Evolutionary conservation across 495 filamentous ascomycete genomes (phyloP).

Genomic region (Platismatia glauca): DNA sequence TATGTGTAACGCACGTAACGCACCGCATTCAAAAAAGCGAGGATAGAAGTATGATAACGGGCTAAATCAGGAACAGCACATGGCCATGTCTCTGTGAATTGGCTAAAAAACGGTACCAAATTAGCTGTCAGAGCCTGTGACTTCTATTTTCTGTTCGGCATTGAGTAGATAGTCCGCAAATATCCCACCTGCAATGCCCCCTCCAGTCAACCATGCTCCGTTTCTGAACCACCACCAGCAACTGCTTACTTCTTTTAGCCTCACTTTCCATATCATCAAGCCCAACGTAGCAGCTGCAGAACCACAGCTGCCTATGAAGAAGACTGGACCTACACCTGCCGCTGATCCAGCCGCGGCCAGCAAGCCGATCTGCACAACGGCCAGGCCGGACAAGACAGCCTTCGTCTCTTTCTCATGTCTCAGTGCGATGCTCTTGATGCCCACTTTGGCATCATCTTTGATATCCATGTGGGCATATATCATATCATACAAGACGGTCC

Average conservation of each 20-base stretch:
- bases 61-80: background rate
- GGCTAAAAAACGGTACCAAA: background rate
- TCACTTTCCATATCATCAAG: slow-evolving; percentile 82
- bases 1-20: slow-evolving; percentile 4
- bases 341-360: slow-evolving; percentile 67
- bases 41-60: slow-evolving; percentile 16
- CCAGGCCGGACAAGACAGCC: slow-evolving; percentile 67
- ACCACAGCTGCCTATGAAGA: slow-evolving; percentile 77
- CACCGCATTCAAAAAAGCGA: too few relatives aligned
- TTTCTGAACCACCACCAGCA: slow-evolving; percentile 98
- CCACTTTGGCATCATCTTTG: slow-evolving; percentile 81
- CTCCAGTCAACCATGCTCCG: slow-evolving; percentile 60
- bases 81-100: background rate
- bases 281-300: slow-evolving; percentile 67
- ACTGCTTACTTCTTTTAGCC: slow-evolving; percentile 69
- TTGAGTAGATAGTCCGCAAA: slow-evolving; percentile 49
- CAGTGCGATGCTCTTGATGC: slow-evolving; percentile 91
- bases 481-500: slow-evolving; percentile 97
- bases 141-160: background rate
- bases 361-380: slow-evolving; percentile 65
- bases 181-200: slow-evolving; percentile 54
- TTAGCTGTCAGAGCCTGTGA: background rate
- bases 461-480: slow-evolving; percentile 99
- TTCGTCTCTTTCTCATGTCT: slow-evolving; percentile 86
- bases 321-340: slow-evolving; percentile 70